phyloP scores from a whole-genome alignment of 1,139 yeast genomes.

The Geotrichum citri-aurantii region DNA sequence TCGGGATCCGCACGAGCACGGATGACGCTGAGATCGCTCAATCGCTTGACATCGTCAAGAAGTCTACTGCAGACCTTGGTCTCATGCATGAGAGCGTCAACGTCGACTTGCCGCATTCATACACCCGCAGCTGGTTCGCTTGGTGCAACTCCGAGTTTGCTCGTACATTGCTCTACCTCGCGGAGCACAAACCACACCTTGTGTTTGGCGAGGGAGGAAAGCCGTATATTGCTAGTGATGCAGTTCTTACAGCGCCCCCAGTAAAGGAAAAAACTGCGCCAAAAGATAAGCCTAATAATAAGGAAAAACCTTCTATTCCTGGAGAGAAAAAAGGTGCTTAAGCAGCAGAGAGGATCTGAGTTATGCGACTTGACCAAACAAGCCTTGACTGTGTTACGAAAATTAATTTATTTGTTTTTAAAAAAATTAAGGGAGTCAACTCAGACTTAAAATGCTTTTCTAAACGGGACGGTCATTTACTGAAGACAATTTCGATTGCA shows the following conservation, averaged over 20 bases:
- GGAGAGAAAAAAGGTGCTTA: background rate
- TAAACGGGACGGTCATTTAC: no score
- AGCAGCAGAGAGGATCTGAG: background rate
- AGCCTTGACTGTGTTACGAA: background rate
- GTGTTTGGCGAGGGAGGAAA: conserved; percentile 43
- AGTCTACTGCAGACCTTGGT: conserved; percentile 67
- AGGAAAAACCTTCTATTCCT: background rate
- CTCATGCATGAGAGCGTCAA: conserved; percentile 79
- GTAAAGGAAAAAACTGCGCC: background rate
- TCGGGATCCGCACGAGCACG: conserved; percentile 67
- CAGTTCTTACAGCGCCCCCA: background rate
- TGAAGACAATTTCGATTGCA: no score
- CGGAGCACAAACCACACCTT: conserved; percentile 66
- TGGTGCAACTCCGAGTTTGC: conserved; percentile 95
- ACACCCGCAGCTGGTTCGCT: conserved; percentile 81
- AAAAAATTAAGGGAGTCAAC: background rate
- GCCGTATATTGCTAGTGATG: conserved; percentile 7
- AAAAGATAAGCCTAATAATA: background rate
- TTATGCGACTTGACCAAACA: background rate
- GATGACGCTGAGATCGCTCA: conserved; percentile 60
- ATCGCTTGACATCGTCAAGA: conserved; percentile 48
- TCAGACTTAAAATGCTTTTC: no score
- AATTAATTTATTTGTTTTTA: background rate
- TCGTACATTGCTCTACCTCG: conserved; percentile 70
- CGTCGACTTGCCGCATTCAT: conserved; percentile 46